These are phyloP conservation scores for Serendipita vermifera DNA, from an alignment of 768 basidiomycete genomes.

Conservation along the genomic window DNA sequence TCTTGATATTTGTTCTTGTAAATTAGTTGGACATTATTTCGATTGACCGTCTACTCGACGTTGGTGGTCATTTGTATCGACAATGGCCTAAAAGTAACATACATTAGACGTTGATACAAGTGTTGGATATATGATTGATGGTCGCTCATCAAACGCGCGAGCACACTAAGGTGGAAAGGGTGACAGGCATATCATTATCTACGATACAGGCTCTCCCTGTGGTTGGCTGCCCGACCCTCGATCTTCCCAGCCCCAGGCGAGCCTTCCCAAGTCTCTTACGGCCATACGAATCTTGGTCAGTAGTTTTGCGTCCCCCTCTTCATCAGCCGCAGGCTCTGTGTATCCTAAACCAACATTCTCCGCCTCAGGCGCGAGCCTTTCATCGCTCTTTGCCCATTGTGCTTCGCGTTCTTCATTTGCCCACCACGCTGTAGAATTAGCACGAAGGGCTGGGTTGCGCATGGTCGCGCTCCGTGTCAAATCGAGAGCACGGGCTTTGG, in stretches of 20 bases:
- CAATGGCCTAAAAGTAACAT: too few species aligned
- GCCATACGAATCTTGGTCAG: neutral
- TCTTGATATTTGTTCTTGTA: conserved; percentile 6
- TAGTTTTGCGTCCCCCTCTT: too few species aligned
- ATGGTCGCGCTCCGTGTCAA: conserved; percentile 44
- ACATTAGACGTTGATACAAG: too few species aligned
- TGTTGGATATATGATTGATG: too few species aligned
- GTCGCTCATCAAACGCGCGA: too few species aligned
- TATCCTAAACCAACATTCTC: conserved; percentile 34
- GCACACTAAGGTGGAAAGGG: too few species aligned
- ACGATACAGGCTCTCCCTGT: too few species aligned
- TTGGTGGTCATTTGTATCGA: too few species aligned
- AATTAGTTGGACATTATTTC: conserved; percentile 1
- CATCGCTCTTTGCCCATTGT: conserved; percentile 34
- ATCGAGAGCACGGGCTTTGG: conserved; percentile 41
- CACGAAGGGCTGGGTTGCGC: conserved; percentile 38
- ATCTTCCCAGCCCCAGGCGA: conserved; percentile 9
- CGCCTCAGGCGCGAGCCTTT: conserved; percentile 35
- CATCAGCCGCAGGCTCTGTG: neutral
- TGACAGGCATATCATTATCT: too few species aligned
- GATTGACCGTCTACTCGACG: too few species aligned
- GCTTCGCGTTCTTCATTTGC: conserved; percentile 41
- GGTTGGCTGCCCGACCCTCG: too few species aligned
- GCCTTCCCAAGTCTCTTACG: neutral
- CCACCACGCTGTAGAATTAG: conserved; percentile 45